phyloP scores from a whole-genome alignment of 2,329 filamentous ascomycete genomes.

The Dothiorella sarmentorum region DNA sequence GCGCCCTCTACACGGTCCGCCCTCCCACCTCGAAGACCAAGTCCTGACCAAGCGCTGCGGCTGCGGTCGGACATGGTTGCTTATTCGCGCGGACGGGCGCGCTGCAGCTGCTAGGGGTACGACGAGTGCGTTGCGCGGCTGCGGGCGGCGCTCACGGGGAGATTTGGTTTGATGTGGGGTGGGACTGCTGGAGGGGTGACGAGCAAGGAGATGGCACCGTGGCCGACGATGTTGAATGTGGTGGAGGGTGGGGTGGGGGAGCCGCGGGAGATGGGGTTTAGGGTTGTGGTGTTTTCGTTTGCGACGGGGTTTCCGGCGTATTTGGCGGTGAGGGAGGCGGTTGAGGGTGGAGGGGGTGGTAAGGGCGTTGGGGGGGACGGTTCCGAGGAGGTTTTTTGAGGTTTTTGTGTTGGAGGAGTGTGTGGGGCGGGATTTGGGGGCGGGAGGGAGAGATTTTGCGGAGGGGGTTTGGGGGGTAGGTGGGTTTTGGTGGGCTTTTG shows the following conservation, averaged over 20 bases:
- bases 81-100: too few relatives aligned
- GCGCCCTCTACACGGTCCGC: slow-evolving; percentile 64
- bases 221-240: slow-evolving; percentile 55
- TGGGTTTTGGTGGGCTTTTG: too few relatives aligned
- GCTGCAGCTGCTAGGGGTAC: slow-evolving; percentile 57
- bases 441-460: slow-evolving; percentile 37
- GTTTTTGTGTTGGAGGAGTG: slow-evolving; percentile 51
- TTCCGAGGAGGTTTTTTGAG: slow-evolving; percentile 50
- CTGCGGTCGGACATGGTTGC: too few relatives aligned
- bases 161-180: slow-evolving; percentile 59
- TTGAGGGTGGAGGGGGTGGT: slow-evolving; percentile 40
- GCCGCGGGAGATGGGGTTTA: slow-evolving; percentile 55
- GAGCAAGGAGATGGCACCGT: slow-evolving; percentile 49
- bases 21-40: slow-evolving; percentile 61
- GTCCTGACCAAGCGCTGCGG: slow-evolving; percentile 63
- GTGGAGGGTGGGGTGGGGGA: slow-evolving; percentile 57
- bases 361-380: slow-evolving; percentile 43
- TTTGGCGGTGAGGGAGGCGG: slow-evolving; percentile 37
- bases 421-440: slow-evolving; percentile 48
- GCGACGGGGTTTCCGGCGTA: slow-evolving; percentile 49
- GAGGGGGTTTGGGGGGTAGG: slow-evolving; percentile 25
- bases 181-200: slow-evolving; percentile 57
- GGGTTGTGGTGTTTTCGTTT: slow-evolving; percentile 57
- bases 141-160: slow-evolving; percentile 51
- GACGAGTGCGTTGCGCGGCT: slow-evolving; percentile 56